These are phyloP conservation scores for Saturnispora galanensis DNA, from an alignment of 805 yeast species.

Conservation along the genomic window DNA sequence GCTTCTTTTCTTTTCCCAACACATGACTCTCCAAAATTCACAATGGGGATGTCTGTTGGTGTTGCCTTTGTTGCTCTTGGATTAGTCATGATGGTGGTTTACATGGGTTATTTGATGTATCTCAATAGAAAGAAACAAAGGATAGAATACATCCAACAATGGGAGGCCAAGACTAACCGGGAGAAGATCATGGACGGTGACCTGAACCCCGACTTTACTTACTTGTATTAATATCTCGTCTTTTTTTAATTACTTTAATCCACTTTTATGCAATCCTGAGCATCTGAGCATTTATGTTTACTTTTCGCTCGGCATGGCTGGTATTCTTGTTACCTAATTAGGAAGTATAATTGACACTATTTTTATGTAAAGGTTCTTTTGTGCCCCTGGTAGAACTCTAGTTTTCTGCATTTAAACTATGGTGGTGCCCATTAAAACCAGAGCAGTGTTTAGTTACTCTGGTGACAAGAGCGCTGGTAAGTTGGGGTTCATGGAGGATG, in stretches of 20 bases:
- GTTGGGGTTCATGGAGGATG: slow-evolving; percentile 90
- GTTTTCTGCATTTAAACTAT: not conserved
- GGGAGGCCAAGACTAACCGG: slow-evolving; percentile 22
- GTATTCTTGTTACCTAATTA: no score
- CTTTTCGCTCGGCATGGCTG: no score
- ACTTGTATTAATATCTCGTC: slow-evolving; percentile 29
- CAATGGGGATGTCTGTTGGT: slow-evolving; percentile 42
- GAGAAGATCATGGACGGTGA: slow-evolving; percentile 27
- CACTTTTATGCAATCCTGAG: not conserved
- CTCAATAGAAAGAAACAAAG: slow-evolving; percentile 30
- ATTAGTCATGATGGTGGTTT: slow-evolving; percentile 26
- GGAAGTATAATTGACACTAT: not conserved
- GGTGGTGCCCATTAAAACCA: slow-evolving; percentile 21
- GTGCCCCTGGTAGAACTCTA: not conserved
- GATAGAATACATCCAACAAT: slow-evolving; percentile 20
- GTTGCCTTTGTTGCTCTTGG: slow-evolving; percentile 39
- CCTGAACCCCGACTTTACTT: slow-evolving; percentile 36
- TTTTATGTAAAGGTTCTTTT: not conserved
- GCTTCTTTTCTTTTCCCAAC: slow-evolving; percentile 48
- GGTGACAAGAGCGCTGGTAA: slow-evolving; percentile 77
- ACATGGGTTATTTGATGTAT: slow-evolving; percentile 25
- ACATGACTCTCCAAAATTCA: slow-evolving; percentile 49
- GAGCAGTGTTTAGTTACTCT: slow-evolving; percentile 85
- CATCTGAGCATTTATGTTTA: not conserved
- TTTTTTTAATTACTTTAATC: not conserved